Evolutionary conservation across 75 land plant genomes (phyloP), one percentile per base, ranked within the genome.

Genomic region (Chamaecyparis obtusa): DNA sequence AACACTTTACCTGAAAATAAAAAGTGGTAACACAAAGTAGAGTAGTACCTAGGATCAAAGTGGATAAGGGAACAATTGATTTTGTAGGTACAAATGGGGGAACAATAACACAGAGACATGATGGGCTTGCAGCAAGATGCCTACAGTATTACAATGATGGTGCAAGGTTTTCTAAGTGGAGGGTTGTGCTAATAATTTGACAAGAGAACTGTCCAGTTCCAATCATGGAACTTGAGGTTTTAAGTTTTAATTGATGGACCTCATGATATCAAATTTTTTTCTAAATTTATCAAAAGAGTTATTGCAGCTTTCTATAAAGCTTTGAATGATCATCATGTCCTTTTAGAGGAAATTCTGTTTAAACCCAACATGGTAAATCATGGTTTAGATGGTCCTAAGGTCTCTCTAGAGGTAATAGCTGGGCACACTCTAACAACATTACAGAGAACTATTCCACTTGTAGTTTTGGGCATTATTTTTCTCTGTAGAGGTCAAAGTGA

Each of bases 311-410:
- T 88, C 41, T 96, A 96, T 92, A 95, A 96, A 90, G 95, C 97
- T 14, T 87, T 96, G 84, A 94, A 92, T 86, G 97, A 96, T 51
- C 98, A 96, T 75, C 94, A 93, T 84, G 98, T 95, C 39, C 92
- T 96, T 90, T 92, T n/a, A 4, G 93, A 93, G 83, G 91, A 91
- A 0, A 88, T 92, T 9, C 89, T 93, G 36, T 46, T 93, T 79
- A 96, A 95, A 91, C 94, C 96, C 39, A 95, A 93, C 92, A 96
- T 96, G 95, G 96, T 96, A 88, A 95, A 94, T 10, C 98, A 94
- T 5, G 96, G 96, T n/a, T 92, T 94, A 11, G 94, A 91, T 36
- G 88, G 93, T 64, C 92, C 94, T 32, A 96, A 96, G 94, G 94
- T 91, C 37, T 19, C 90, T 27, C 87, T 97, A 3, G 90, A 94